Conservation (phyloP, 1,284 basidiomycete species). For the Pseudozyma pruni region DNA sequence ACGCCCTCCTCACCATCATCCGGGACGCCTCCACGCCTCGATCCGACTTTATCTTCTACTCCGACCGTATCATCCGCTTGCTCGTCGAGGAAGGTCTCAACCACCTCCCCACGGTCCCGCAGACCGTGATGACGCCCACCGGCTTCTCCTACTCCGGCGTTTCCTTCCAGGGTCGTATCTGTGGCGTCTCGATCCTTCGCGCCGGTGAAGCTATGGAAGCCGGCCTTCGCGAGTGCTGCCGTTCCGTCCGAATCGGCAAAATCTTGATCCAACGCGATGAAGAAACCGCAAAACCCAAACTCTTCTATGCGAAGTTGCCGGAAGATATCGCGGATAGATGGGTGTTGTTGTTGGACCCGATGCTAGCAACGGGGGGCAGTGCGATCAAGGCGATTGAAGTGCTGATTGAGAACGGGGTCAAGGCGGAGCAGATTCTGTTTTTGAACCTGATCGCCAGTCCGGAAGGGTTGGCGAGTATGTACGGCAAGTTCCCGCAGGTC, state of each 20-base stretch:
- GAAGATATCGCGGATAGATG: slow-evolving; percentile 91
- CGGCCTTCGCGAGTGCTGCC: slow-evolving; percentile 90
- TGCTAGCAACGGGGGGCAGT: slow-evolving; percentile 95
- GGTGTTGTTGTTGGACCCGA: slow-evolving; percentile 93
- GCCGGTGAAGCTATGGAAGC: slow-evolving; percentile 70
- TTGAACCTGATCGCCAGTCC: slow-evolving; percentile 94
- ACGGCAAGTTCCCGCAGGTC: slow-evolving; percentile 80
- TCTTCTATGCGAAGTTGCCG: slow-evolving; percentile 79
- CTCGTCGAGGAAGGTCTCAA: slow-evolving; percentile 83
- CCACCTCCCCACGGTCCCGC: slow-evolving; percentile 77
- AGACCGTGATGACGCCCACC: slow-evolving; percentile 62
- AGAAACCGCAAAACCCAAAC: slow-evolving; percentile 63
- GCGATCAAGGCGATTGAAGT: slow-evolving; percentile 98
- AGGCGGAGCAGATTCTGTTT: slow-evolving; percentile 86
- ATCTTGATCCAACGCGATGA: slow-evolving; percentile 70
- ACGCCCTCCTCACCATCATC: slow-evolving; percentile 95
- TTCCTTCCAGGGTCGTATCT: slow-evolving; percentile 62
- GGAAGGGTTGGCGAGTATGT: slow-evolving; percentile 87
- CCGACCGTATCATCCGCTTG: slow-evolving; percentile 75
- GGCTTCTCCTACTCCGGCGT: slow-evolving; percentile 76
- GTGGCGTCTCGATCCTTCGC: slow-evolving; percentile 66
- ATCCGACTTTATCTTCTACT: slow-evolving; percentile 97
- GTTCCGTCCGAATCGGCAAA: slow-evolving; percentile 65
- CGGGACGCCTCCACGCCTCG: slow-evolving; percentile 72
- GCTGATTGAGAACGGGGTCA: slow-evolving; percentile 83